phyloP scores from a whole-genome alignment of 331 rosid genomes.

The Saraca asoca region DNA sequence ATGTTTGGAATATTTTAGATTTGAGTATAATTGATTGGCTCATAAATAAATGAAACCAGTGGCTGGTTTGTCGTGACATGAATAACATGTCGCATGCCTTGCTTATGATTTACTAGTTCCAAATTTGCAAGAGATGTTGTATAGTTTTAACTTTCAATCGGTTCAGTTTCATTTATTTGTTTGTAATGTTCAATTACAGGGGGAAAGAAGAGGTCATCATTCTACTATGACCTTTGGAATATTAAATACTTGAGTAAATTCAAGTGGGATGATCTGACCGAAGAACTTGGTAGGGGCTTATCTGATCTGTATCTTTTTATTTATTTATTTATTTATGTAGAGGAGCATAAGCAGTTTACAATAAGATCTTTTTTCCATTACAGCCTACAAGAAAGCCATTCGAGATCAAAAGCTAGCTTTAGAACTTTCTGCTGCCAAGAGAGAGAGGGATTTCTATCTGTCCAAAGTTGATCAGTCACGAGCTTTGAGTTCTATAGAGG shows the following conservation, averaged over 20 bases:
- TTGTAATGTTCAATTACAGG: constrained; percentile 48
- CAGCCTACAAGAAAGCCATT: constrained; percentile 71
- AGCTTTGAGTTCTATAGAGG: constrained; percentile 69
- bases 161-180: constrained; percentile 26
- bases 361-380: constrained; percentile 22
- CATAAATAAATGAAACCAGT: neutral
- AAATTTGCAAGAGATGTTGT: neutral
- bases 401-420: constrained; percentile 81
- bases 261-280: constrained; percentile 94
- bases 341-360: constrained; percentile 24
- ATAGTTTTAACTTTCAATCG: neutral
- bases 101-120: neutral
- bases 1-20: neutral
- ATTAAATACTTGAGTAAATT: constrained; percentile 89
- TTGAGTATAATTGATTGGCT: neutral
- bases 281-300: constrained; percentile 65
- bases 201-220: constrained; percentile 85
- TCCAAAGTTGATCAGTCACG: constrained; percentile 71
- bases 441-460: constrained; percentile 75
- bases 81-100: neutral
- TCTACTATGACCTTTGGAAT: constrained; percentile 89
- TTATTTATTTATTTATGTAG: neutral
- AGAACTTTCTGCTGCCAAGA: constrained; percentile 83
- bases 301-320: constrained; percentile 28
- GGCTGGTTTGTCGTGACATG: neutral